phyloP scores from a whole-genome alignment of 495 filamentous ascomycete genomes.

The Neurospora sp. region DNA sequence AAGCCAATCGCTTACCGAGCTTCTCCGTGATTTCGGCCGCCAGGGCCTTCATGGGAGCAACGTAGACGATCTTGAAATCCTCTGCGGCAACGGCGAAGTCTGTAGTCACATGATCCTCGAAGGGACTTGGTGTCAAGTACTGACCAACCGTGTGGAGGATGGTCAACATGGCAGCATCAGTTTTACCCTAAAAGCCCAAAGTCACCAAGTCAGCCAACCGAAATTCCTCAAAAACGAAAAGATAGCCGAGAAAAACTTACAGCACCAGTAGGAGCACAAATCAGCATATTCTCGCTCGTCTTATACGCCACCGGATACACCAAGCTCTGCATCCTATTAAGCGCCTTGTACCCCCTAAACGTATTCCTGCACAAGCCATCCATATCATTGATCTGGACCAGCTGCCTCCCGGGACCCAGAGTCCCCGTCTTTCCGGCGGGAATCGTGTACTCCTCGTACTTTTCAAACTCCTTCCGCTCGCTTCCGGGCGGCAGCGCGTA shows the following conservation, averaged over 20 bases:
- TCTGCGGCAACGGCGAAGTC: slow-evolving; percentile 71
- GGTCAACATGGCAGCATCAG: slow-evolving; percentile 94
- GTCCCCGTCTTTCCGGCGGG: slow-evolving; percentile 75
- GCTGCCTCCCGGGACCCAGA: slow-evolving; percentile 55
- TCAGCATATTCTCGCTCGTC: slow-evolving; percentile 96
- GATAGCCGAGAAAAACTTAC: slow-evolving; percentile 23
- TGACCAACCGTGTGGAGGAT: slow-evolving; percentile 83
- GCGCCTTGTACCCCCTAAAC: slow-evolving; percentile 83
- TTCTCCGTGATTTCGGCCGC: slow-evolving; percentile 96
- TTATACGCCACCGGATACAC: slow-evolving; percentile 93
- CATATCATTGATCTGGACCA: slow-evolving; percentile 70
- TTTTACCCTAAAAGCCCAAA: slow-evolving; percentile 56
- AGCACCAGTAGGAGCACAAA: slow-evolving; percentile 95
- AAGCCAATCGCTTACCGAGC: slow-evolving; percentile 82
- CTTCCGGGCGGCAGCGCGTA: slow-evolving; percentile 66
- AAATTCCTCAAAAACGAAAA: background rate
- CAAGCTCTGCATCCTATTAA: slow-evolving; percentile 97
- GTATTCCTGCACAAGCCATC: slow-evolving; percentile 86
- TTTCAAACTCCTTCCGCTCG: slow-evolving; percentile 42
- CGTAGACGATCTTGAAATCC: slow-evolving; percentile 97
- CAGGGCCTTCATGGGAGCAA: slow-evolving; percentile 96
- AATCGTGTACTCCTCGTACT: slow-evolving; percentile 81
- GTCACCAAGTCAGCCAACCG: background rate
- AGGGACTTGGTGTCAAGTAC: slow-evolving; percentile 68
- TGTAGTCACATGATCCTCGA: slow-evolving; percentile 58